Evolutionary conservation across 2,329 filamentous ascomycete species (phyloP), one percentile per base, ranked within the genome.

Genomic region (Pseudogymnoascus sp.): DNA sequence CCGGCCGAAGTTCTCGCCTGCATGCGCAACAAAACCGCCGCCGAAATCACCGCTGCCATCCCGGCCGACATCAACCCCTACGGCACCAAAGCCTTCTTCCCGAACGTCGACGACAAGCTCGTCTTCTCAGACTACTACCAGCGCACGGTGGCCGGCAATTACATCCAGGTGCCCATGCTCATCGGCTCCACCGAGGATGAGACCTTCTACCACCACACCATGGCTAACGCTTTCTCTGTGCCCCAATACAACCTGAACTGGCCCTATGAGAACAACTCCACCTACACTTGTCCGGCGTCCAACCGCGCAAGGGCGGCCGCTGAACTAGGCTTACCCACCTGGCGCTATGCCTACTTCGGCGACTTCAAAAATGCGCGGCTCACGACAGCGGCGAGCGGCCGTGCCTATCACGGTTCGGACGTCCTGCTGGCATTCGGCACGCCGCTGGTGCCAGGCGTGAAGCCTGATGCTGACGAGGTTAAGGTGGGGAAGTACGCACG

Each of bases 341-440:
- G 73, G 73, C 65, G 74, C 57, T 76, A 76, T 58, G 67, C 71
- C 14, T 76, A 72, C 57, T 70, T 73, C 35, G 74, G 73, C 11
- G 68, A 69, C 7, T 76, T 74, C 58, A 71, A 72, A 4, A 70
- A 75, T 39, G 66, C 70, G 7, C 62, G 61, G 9, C 54, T 71
- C 14, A 66, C 64, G 4, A 66, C 70, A 1, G 66, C 64, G 7
- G 65, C 68, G 16, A 63, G 69, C n/a, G 68, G 66, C 37, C 73
- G 73, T 1, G 68, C 74, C 4, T 76, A 67, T 62, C 74, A 76
- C 60, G 61, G 60, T 1, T 65, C 69, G 9, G 74, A 76, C 61
- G 58, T 75, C 3, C 65, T 68, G 4, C 57, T 73, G 4, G 59
- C 75, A 0, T 75, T 75, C 58, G 68, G 71, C 58, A 74, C 68